These are phyloP conservation scores for Nymphaea colorata DNA, from an alignment of 164 flowering plant genomes.

Conservation along the genomic window DNA sequence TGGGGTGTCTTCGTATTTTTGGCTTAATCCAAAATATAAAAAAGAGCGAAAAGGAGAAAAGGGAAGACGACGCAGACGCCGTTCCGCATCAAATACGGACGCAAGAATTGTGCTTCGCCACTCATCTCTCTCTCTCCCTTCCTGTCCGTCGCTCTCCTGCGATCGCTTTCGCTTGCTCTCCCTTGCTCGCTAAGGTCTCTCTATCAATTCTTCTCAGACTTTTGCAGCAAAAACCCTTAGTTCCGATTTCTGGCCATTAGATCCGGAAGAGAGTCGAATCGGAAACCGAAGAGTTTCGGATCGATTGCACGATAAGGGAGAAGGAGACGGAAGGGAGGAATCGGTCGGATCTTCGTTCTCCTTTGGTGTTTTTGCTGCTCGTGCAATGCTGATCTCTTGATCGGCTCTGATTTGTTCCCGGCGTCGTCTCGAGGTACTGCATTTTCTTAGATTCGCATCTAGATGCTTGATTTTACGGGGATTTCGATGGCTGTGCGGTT, in stretches of 20 bases:
- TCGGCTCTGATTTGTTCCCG: background rate
- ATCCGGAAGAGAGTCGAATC: background rate
- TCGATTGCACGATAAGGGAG: background rate
- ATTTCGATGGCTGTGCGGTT: background rate
- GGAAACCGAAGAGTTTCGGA: background rate
- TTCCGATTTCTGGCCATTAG: background rate
- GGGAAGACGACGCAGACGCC: background rate
- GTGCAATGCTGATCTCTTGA: background rate
- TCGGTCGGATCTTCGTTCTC: background rate
- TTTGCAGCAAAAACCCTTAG: background rate
- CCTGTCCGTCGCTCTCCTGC: background rate
- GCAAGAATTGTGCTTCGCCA: background rate
- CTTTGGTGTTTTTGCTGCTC: background rate
- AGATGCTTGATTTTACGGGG: background rate
- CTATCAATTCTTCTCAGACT: background rate
- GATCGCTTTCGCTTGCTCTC: background rate
- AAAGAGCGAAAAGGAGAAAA: background rate
- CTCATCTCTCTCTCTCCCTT: background rate
- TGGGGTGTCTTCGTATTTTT: too few species aligned
- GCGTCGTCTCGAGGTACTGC: background rate
- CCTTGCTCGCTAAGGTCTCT: background rate
- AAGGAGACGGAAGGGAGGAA: background rate
- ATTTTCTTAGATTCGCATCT: background rate
- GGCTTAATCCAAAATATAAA: too few species aligned
- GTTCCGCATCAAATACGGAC: constrained; percentile 1